Percentiles rank a stretch among this genome's conserved stretches.
phyloP scores from a whole-genome alignment of 106 monocot species.

The Amphibolis antarctica region DNA sequence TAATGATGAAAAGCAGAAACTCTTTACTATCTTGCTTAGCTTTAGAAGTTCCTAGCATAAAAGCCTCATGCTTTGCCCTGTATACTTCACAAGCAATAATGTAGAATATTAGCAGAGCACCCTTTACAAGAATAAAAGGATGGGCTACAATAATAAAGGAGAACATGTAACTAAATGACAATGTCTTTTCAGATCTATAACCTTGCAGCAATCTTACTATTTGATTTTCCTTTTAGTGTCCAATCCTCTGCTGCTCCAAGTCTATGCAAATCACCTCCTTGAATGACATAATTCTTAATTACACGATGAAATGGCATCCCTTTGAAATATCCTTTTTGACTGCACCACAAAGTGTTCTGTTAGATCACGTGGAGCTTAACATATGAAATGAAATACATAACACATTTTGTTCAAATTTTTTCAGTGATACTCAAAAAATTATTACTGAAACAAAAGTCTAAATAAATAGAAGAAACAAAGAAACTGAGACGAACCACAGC shows the following conservation, averaged over 20 bases:
- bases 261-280: conserved; percentile 63
- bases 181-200: conserved; percentile 5
- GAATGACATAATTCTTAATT: conserved; percentile 89
- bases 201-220: conserved; percentile 49
- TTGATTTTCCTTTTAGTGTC: conserved; percentile 63
- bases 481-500: no score
- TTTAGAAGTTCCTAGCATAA: conserved; percentile 92
- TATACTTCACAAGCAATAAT: conserved; percentile 1
- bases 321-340: conserved; percentile 82
- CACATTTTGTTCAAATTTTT: not conserved
- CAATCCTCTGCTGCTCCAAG: conserved; percentile 69
- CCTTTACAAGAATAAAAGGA: not conserved
- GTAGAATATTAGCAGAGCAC: not conserved
- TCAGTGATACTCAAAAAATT: no score
- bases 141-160: not conserved
- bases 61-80: conserved; percentile 98
- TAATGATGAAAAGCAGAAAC: conserved; percentile 96
- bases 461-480: no score
- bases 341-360: conserved; percentile 24
- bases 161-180: not conserved
- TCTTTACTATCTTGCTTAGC: conserved; percentile 41
- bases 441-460: no score
- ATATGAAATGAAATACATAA: not conserved
- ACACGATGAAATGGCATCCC: conserved; percentile 81
- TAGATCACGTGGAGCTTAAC: not conserved